Percentiles rank a stretch among this genome's conserved stretches.
phyloP scores from a whole-genome alignment of 1,284 basidiomycete species.

The Rhodofomes roseus region DNA sequence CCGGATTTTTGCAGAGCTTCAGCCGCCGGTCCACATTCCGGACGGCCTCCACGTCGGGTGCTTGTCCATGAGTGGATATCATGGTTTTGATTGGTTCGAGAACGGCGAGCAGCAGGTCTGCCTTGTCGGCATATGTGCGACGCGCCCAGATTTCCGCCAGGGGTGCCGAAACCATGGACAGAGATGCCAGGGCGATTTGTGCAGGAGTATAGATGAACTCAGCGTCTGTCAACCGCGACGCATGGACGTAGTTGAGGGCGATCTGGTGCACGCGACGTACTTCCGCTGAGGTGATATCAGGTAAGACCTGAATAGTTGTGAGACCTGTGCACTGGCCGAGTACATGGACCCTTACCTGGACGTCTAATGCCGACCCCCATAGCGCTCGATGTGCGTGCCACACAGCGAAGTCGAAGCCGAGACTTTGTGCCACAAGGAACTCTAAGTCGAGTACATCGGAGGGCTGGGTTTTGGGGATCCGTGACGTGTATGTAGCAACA shows the following conservation, averaged over 20 bases:
- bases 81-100: slow-evolving; percentile 53
- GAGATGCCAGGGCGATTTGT: slow-evolving; percentile 88
- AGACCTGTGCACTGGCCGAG: not conserved
- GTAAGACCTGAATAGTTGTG: slow-evolving; percentile 40
- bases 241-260: slow-evolving; percentile 60
- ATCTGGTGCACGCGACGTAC: slow-evolving; percentile 50
- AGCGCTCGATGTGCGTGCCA: slow-evolving; percentile 89
- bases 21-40: slow-evolving; percentile 84
- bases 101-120: slow-evolving; percentile 28
- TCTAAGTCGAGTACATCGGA: slow-evolving; percentile 90
- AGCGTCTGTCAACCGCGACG: slow-evolving; percentile 83
- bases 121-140: slow-evolving; percentile 41
- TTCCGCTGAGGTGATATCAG: slow-evolving; percentile 41
- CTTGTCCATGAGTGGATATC: slow-evolving; percentile 54
- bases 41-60: slow-evolving; percentile 77
- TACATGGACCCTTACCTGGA: slow-evolving; percentile 60
- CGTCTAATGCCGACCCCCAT: slow-evolving; percentile 88
- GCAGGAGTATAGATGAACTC: slow-evolving; percentile 92
- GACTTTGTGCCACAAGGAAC: slow-evolving; percentile 91
- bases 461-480: slow-evolving; percentile 76
- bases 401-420: slow-evolving; percentile 90
- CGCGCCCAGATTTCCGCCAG: slow-evolving; percentile 64
- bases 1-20: slow-evolving; percentile 87
- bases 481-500: slow-evolving; percentile 77
- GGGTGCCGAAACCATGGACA: slow-evolving; percentile 61